Base-by-base conservation (phyloP, 2,329 filamentous ascomycete species). In the Fusarium solani-melongenae region DNA sequence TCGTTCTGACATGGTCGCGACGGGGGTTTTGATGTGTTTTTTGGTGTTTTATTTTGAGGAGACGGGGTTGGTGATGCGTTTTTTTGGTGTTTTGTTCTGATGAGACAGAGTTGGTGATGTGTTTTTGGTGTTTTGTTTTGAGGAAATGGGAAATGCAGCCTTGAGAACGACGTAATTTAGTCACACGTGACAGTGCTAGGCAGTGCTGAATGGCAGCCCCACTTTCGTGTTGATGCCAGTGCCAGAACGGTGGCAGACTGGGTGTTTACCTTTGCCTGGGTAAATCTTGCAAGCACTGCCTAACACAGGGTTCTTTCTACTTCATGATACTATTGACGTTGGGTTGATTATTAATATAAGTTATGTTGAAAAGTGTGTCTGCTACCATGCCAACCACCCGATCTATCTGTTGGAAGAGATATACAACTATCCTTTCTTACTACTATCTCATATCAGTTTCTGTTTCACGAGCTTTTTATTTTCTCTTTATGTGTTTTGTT, bases 1-100 rank as follows among this genome's bases (percentile, higher is more conserved):
- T 79, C 94, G 91, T 85, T 97, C 94, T 76, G 94, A 95, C 38
- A 39, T 39, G 38, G 38, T 20, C 5, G 36, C 36, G 36, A 38
- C 15, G 15, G 36, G 36, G 36, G n/a, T 38, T 17, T 17, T 10
- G 36, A 38, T 38, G 15, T 17, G 17, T 38, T 38, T 38, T 38
- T 38, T 38, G 36, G 36, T 38, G 36, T 38, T n/a, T n/a, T n/a
- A n/a, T n/a, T n/a, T n/a, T n/a, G n/a, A n/a, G n/a, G n/a, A n/a
- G n/a, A n/a, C n/a, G n/a, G n/a, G n/a, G n/a, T n/a, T n/a, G n/a
- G n/a, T n/a, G n/a, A n/a, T n/a, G n/a, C n/a, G n/a, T n/a, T n/a
- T n/a, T n/a, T n/a, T n/a, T n/a, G n/a, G n/a, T n/a, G n/a, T n/a
- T n/a, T n/a, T n/a, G n/a, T n/a, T n/a, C n/a, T n/a, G n/a, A n/a